Conservation (phyloP, 1,139 yeast species). For the Diutina rugosa region DNA sequence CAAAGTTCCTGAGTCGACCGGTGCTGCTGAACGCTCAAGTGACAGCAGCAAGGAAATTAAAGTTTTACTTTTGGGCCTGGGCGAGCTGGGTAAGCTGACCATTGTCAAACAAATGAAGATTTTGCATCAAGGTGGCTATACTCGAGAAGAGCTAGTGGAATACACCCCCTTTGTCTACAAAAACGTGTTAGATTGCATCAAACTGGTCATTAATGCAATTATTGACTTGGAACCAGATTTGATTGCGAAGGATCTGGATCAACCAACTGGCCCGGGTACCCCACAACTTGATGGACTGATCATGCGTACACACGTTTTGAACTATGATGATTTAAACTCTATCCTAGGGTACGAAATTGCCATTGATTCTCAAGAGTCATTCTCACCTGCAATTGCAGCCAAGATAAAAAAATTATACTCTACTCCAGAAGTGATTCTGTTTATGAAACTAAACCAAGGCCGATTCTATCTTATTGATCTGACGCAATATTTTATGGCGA, state of each 20-base stretch:
- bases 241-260: conserved; percentile 9
- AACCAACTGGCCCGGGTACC: background rate
- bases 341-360: conserved; percentile 37
- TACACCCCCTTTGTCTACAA: conserved; percentile 60
- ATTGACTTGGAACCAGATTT: conserved; percentile 36
- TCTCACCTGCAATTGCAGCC: conserved; percentile 30
- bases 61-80: conserved; percentile 59
- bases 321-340: conserved; percentile 30
- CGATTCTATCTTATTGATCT: conserved; percentile 82
- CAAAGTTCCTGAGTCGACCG: background rate
- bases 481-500: conserved; percentile 66
- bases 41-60: conserved; percentile 29
- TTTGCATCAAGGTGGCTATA: conserved; percentile 58
- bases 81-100: conserved; percentile 72
- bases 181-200: conserved; percentile 56
- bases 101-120: conserved; percentile 66
- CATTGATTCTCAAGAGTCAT: conserved; percentile 27
- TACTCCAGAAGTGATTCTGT: conserved; percentile 39
- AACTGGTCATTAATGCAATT: conserved; percentile 45
- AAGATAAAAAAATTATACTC: conserved; percentile 41
- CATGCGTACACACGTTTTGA: conserved; percentile 11
- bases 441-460: conserved; percentile 50
- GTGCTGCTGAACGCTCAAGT: background rate
- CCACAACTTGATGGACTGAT: conserved; percentile 1
- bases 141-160: conserved; percentile 48